Base-by-base conservation (phyloP, 1,139 yeast species). In the Blastobotrys malaysiensis region DNA sequence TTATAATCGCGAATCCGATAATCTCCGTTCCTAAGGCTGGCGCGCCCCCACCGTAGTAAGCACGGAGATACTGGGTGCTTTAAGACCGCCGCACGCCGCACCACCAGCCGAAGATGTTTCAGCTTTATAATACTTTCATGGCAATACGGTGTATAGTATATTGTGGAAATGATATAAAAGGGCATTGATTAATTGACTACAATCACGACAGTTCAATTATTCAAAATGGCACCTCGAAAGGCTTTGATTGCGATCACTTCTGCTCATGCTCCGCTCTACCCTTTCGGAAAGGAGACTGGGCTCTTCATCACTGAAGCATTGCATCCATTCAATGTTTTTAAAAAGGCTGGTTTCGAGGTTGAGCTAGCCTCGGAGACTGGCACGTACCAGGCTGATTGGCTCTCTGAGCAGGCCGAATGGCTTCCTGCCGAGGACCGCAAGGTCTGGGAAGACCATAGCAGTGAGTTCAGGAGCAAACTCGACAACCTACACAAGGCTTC, bases 311-410 rank as follows among this genome's bases (percentile, higher is more conserved):
- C 75, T 11, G 88, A 83, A 66, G 86, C 81, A 11, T 66, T 76
- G 49, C 86, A 83, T 63, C 86, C 87, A 47, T 81, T 69, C 64
- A 66, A 77, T 55, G 77, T 66, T 4, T 80, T 80, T 66, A 66
- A 61, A 45, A 67, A 73, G 53, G 70, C 75, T 48, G 84, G 83
- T 1, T 77, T 65, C 59, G 80, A 80, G 43, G 80, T 83, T 22
- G 77, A 75, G 52, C 72, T 83, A 58, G 83, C 77, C 18, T 79
- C 85, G 3, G 87, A 82, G 66, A 76, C 76, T 26, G 88, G 88
- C 27, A 65, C 70, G 5, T 79, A 65, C 57, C 84, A 82, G 14
- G 69, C 75, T 60, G 87, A 83, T 63, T 81, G 75, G 52, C 82
- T 80, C 65, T 81, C 86, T 2, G 60, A 74, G 22, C 58, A 62